These are phyloP conservation scores for Plectosphaerella cucumerina DNA, from an alignment of 2,329 filamentous ascomycete genomes.

Conservation along the genomic window DNA sequence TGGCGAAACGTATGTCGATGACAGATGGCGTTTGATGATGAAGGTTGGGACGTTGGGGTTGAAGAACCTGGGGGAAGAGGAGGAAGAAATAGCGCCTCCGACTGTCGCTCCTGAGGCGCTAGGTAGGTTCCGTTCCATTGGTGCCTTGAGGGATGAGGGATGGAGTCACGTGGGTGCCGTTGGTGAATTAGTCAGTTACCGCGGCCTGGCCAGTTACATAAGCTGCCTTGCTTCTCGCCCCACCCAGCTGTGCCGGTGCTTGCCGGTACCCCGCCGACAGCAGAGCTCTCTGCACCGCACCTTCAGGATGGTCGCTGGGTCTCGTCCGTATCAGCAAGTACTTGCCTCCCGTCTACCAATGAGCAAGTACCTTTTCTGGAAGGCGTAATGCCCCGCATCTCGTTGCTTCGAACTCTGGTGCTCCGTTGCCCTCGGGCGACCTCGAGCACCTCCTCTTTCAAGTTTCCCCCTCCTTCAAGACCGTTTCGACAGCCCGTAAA, in stretches of 20 bases:
- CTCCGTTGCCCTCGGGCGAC: slow-evolving; percentile 2
- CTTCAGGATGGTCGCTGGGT: neutral
- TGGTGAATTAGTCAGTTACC: neutral
- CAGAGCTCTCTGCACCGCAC: neutral
- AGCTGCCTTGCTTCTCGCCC: neutral
- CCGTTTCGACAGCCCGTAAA: slow-evolving; percentile 5
- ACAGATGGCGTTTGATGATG: neutral
- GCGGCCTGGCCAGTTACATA: neutral
- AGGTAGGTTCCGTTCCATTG: too few relatives aligned
- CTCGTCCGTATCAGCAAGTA: neutral
- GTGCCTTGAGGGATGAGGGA: too few relatives aligned
- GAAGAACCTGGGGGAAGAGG: neutral
- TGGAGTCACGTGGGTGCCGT: neutral
- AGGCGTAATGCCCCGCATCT: slow-evolving; percentile 42
- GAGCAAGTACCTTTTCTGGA: slow-evolving; percentile 6
- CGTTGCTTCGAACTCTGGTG: slow-evolving; percentile 19
- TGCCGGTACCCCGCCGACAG: slow-evolving; percentile 3
- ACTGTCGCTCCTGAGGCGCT: too few relatives aligned
- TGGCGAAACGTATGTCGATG: neutral
- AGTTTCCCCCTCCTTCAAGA: slow-evolving; percentile 8
- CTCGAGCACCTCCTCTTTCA: slow-evolving; percentile 8
- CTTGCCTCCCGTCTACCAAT: slow-evolving; percentile 1
- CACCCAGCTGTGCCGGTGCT: neutral
- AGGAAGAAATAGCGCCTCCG: neutral
- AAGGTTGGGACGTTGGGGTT: neutral